Evolutionary conservation across 1,284 basidiomycete species (phyloP).

Genomic region (Cryptococcus sp.): DNA sequence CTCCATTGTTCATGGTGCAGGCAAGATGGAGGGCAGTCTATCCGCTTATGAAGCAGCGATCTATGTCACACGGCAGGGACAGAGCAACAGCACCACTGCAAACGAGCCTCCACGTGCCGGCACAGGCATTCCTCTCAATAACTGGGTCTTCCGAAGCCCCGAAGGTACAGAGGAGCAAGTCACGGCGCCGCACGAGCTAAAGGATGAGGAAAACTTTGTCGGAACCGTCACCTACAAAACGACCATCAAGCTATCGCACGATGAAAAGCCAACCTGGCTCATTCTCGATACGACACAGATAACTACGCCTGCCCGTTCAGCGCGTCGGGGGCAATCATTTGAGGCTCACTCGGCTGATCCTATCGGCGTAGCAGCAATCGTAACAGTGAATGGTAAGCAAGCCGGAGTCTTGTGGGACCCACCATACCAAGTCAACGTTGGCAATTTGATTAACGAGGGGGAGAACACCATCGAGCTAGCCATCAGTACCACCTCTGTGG

Average conservation of each 20-base stretch:
- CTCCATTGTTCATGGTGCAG: slow-evolving; percentile 4
- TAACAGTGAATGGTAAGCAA: not conserved
- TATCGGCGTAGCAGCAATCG: slow-evolving; percentile 3
- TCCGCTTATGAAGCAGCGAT: slow-evolving; percentile 6
- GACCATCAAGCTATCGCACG: not conserved
- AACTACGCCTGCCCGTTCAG: not conserved
- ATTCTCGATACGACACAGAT: not conserved
- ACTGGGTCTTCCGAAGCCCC: not conserved
- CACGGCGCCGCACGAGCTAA: not conserved
- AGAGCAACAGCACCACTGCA: not conserved
- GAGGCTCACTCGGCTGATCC: slow-evolving; percentile 7
- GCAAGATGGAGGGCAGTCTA: not conserved
- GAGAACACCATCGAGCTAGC: slow-evolving; percentile 3
- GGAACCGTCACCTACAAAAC: not conserved
- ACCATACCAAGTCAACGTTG: slow-evolving; percentile 1
- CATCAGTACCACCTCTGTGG: slow-evolving; percentile 5
- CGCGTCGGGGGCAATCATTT: slow-evolving; percentile 3
- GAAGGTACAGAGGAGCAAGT: not conserved
- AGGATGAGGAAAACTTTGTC: not conserved
- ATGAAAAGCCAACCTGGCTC: not conserved
- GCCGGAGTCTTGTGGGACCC: slow-evolving; percentile 11
- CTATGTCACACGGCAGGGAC: not conserved
- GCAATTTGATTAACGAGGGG: not conserved
- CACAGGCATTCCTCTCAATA: not conserved
- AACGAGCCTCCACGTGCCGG: not conserved